phyloP scores from a whole-genome alignment of 352 stramenopile genomes.

The Phytophthora pluvialis region DNA sequence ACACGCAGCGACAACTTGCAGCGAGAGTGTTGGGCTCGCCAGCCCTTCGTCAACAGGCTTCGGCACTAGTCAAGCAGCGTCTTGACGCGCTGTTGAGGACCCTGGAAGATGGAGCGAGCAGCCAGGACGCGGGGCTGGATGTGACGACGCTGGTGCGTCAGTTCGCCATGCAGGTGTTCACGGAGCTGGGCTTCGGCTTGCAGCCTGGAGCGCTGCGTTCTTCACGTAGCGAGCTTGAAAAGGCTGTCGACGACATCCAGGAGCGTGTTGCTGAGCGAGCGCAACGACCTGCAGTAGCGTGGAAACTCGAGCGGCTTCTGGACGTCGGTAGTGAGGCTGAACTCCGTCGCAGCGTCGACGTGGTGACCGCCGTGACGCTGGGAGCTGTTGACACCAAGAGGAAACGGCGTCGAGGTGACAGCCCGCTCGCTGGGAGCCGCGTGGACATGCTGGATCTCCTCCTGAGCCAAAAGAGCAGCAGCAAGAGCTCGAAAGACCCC shows the following conservation, averaged over 20 bases:
- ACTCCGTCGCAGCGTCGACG: conserved; percentile 29
- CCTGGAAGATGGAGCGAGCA: conserved; percentile 29
- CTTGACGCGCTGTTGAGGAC: conserved; percentile 28
- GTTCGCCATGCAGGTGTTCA: conserved; percentile 44
- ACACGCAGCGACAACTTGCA: conserved; percentile 38
- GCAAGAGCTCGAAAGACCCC: conserved; percentile 20
- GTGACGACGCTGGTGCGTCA: conserved; percentile 26
- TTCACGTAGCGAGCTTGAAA: conserved; percentile 18
- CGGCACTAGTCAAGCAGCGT: conserved; percentile 35
- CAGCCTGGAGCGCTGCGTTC: conserved; percentile 25
- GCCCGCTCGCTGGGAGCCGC: conserved; percentile 17
- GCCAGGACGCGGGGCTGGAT: conserved; percentile 32
- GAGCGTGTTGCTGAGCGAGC: conserved; percentile 16
- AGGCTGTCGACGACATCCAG: conserved; percentile 34
- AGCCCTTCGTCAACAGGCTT: conserved; percentile 47
- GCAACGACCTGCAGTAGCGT: conserved; percentile 25
- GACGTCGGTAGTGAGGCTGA: conserved; percentile 38
- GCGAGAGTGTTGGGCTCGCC: conserved; percentile 77
- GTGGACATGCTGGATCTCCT: conserved; percentile 32
- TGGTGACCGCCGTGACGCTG: conserved; percentile 28
- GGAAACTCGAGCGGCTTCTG: conserved; percentile 44
- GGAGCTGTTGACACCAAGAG: conserved; percentile 28
- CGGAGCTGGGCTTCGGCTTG: conserved; percentile 41
- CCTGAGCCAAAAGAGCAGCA: conserved; percentile 26
- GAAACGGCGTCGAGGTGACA: conserved; percentile 5